These are phyloP conservation scores for Tinospora cordifolia DNA, from an alignment of 164 flowering plant species.

Conservation along the genomic window DNA sequence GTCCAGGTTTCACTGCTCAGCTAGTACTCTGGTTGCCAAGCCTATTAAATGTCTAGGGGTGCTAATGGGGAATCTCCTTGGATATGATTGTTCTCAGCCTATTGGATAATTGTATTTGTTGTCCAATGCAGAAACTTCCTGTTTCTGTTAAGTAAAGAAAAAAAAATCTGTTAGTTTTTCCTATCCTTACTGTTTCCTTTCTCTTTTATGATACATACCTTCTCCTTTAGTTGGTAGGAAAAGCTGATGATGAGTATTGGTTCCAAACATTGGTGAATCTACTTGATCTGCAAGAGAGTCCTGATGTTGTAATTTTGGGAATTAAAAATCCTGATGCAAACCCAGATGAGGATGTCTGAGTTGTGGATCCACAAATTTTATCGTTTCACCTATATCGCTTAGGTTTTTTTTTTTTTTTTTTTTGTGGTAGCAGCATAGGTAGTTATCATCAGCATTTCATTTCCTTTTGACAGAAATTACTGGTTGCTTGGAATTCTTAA, in stretches of 20 bases:
- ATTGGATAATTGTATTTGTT: background rate
- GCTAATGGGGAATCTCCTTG: background rate
- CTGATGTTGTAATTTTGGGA: conserved; percentile 16
- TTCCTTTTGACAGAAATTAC: background rate
- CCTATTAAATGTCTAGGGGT: background rate
- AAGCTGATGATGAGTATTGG: too few species aligned
- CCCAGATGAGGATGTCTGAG: conserved; percentile 28
- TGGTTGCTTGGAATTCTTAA: background rate
- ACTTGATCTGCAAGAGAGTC: conserved; percentile 26
- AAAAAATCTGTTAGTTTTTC: background rate
- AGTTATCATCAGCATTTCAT: background rate
- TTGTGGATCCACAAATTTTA: background rate
- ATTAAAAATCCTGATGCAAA: conserved; percentile 18
- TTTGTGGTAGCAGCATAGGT: background rate
- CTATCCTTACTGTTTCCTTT: background rate
- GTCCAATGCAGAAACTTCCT: background rate
- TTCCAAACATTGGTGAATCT: background rate
- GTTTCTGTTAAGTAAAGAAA: background rate
- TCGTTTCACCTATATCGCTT: background rate
- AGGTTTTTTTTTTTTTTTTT: background rate
- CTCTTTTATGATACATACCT: background rate
- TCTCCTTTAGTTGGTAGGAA: background rate
- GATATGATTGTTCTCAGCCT: background rate
- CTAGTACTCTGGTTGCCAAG: background rate
- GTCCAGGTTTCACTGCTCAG: background rate